A percentile compares a stretch with the other conserved stretches of the same genome.
phyloP scores from a whole-genome alignment of 1,284 basidiomycete species.

The Wallemia mellicola region DNA sequence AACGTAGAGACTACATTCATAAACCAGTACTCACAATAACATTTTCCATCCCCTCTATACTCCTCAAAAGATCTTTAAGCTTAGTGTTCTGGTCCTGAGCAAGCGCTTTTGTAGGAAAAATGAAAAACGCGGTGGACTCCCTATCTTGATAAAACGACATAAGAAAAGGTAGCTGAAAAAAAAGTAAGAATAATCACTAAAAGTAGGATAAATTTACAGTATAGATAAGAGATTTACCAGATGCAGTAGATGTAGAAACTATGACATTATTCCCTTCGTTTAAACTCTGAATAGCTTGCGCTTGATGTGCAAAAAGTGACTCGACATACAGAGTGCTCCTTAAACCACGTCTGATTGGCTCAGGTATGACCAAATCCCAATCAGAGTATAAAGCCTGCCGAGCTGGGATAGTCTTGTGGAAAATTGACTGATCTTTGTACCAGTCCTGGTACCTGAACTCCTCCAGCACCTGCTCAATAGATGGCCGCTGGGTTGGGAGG shows the following conservation, averaged over 20 bases:
- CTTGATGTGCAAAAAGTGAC: constrained; percentile 27
- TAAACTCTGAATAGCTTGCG: constrained; percentile 39
- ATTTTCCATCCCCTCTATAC: constrained; percentile 31
- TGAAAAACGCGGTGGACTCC: constrained; percentile 40
- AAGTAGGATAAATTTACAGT: no score
- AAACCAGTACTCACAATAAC: constrained; percentile 16
- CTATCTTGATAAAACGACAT: constrained; percentile 32
- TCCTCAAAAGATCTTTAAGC: constrained; percentile 31
- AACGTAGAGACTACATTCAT: no score
- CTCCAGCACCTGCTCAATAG: constrained; percentile 27
- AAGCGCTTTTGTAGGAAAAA: constrained; percentile 78
- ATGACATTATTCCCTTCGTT: constrained; percentile 37
- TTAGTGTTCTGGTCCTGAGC: constrained; percentile 59
- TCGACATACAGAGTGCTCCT: background rate
- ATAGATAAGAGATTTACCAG: constrained; percentile 73
- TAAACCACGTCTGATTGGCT: background rate
- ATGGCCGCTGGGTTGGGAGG: constrained; percentile 23
- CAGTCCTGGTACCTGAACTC: constrained; percentile 28
- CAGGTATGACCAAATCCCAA: background rate
- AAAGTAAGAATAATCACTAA: no score
- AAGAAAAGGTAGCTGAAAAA: constrained; percentile 45
- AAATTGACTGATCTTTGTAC: constrained; percentile 28
- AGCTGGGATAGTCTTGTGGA: background rate
- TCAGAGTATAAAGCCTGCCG: background rate
- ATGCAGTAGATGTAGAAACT: constrained; percentile 67